These are phyloP conservation scores for Chondrostereum purpureum DNA, from an alignment of 1,284 basidiomycete genomes.

Conservation along the genomic window DNA sequence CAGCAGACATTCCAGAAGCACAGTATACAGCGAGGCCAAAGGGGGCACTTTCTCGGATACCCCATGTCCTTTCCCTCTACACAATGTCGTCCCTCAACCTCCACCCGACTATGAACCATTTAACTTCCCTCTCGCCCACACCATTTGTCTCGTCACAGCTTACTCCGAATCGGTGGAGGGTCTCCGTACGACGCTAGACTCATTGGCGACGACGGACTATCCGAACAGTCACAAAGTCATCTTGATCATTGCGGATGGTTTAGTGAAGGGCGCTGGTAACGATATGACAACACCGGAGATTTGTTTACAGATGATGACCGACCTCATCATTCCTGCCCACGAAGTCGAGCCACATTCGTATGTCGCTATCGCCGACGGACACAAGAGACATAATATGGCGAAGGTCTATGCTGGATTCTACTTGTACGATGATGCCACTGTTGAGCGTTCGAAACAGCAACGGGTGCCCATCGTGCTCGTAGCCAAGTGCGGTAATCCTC, in stretches of 20 bases:
- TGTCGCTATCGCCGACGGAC: slow-evolving; percentile 97
- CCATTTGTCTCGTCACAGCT: slow-evolving; percentile 95
- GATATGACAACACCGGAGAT: slow-evolving; percentile 89
- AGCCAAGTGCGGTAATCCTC: slow-evolving; percentile 89
- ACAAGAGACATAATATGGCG: slow-evolving; percentile 99
- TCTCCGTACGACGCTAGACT: slow-evolving; percentile 94
- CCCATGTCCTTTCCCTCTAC: slow-evolving; percentile 87
- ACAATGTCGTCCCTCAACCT: slow-evolving; percentile 91
- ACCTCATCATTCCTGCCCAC: slow-evolving; percentile 75
- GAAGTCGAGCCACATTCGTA: slow-evolving; percentile 96
- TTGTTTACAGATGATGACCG: slow-evolving; percentile 95
- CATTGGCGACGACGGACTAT: slow-evolving; percentile 96
- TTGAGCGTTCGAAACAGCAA: slow-evolving; percentile 93
- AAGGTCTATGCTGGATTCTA: slow-evolving; percentile 99
- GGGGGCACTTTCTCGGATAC: slow-evolving; percentile 46
- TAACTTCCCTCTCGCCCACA: slow-evolving; percentile 91
- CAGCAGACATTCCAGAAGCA: slow-evolving; percentile 71
- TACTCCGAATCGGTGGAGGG: slow-evolving; percentile 98
- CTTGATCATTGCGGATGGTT: slow-evolving; percentile 94
- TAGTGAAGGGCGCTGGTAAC: slow-evolving; percentile 95
- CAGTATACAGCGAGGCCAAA: slow-evolving; percentile 63
- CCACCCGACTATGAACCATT: slow-evolving; percentile 90
- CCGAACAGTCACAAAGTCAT: slow-evolving; percentile 98
- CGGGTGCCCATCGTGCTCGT: slow-evolving; percentile 93
- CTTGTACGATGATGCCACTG: slow-evolving; percentile 88